phyloP scores from a whole-genome alignment of 352 stramenopile species.

The Phytophthora europaea region DNA sequence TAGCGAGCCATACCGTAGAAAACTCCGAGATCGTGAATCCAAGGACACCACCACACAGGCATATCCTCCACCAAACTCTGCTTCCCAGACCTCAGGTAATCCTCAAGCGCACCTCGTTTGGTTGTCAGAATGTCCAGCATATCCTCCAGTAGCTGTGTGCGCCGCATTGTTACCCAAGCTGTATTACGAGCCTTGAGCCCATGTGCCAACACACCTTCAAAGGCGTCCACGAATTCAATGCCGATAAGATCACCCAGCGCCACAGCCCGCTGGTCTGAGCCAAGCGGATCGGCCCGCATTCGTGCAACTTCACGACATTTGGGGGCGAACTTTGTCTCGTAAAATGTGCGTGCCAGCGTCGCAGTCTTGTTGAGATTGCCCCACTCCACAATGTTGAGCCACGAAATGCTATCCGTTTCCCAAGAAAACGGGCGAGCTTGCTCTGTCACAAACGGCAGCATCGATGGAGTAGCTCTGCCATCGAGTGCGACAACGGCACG shows the following conservation, averaged over 20 bases:
- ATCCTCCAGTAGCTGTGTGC: conserved; percentile 78
- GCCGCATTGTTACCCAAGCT: conserved; percentile 84
- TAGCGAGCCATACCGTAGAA: conserved; percentile 86
- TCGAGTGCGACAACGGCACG: conserved; percentile 44
- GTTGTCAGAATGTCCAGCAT: conserved; percentile 70
- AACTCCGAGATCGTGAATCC: conserved; percentile 84
- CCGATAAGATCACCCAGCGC: conserved; percentile 82
- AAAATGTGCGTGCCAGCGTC: conserved; percentile 65
- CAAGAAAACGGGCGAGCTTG: conserved; percentile 66
- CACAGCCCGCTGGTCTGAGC: conserved; percentile 77
- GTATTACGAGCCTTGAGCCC: conserved; percentile 88
- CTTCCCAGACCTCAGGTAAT: conserved; percentile 69
- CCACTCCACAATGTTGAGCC: conserved; percentile 87
- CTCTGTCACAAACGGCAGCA: conserved; percentile 44
- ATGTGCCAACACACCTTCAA: conserved; percentile 85
- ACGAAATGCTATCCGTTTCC: conserved; percentile 85
- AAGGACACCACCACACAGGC: conserved; percentile 92
- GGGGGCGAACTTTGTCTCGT: conserved; percentile 76
- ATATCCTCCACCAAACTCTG: conserved; percentile 73
- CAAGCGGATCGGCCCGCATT: conserved; percentile 85
- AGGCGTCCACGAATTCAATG: conserved; percentile 89
- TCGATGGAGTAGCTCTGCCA: conserved; percentile 37
- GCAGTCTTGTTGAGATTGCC: conserved; percentile 88
- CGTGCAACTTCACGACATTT: conserved; percentile 82
- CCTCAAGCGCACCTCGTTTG: conserved; percentile 47